phyloP scores from a whole-genome alignment of 345 rosid genomes.

The Hibiscus tridactylites region DNA sequence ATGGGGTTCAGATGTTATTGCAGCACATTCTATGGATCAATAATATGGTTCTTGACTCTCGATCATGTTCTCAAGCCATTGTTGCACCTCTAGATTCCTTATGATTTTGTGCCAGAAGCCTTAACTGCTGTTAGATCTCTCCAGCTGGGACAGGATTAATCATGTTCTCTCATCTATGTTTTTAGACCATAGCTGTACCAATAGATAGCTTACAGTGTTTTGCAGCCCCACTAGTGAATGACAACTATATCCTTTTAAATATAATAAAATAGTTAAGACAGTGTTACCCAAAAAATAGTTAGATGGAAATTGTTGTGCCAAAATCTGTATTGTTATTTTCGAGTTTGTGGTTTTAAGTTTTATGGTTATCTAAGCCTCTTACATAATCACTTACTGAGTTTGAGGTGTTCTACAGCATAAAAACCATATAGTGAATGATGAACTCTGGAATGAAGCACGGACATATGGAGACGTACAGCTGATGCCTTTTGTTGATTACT shows the following conservation, averaged over 20 bases:
- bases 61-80: not conserved
- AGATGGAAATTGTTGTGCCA: not conserved
- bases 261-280: not conserved
- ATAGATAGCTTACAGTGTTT: not conserved
- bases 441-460: constrained; percentile 86
- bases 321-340: not conserved
- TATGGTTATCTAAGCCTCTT: not conserved
- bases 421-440: constrained; percentile 76
- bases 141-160: not conserved
- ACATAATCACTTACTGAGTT: constrained; percentile 16
- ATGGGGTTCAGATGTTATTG: not conserved
- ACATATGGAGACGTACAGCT: constrained; percentile 85
- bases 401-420: constrained; percentile 64
- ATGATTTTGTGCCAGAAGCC: not conserved
- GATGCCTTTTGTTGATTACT: constrained; percentile 98
- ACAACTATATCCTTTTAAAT: not conserved
- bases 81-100: not conserved
- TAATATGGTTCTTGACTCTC: not conserved
- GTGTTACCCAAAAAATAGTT: too few species aligned
- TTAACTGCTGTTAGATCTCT: not conserved
- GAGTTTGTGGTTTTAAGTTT: not conserved
- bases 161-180: not conserved
- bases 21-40: not conserved
- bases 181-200: not conserved
- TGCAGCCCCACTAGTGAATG: not conserved